These are phyloP conservation scores for Paracorniculantispora psalliotae DNA, from an alignment of 2,329 filamentous ascomycete genomes.

Conservation along the genomic window DNA sequence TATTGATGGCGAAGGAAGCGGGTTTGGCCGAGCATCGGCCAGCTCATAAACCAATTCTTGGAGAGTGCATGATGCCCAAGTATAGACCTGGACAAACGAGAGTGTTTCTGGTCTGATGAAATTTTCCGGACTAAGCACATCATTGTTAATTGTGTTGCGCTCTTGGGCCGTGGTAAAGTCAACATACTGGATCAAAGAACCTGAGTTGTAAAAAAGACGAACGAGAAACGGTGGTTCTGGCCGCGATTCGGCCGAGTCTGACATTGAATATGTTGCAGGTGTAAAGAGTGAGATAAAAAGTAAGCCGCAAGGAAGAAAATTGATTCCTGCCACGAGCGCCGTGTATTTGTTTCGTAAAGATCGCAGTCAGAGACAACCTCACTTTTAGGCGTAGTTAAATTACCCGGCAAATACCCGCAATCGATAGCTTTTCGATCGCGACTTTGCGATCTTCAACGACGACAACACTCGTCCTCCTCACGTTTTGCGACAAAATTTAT, in stretches of 20 bases:
- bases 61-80: constrained; percentile 77
- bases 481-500: not conserved
- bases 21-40: constrained; percentile 55
- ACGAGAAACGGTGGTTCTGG: constrained; percentile 76
- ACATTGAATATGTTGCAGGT: constrained; percentile 27
- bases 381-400: constrained; percentile 17
- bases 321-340: not conserved
- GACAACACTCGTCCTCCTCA: not conserved
- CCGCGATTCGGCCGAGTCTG: constrained; percentile 50
- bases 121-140: not conserved
- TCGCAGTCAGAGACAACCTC: constrained; percentile 6
- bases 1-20: constrained; percentile 68
- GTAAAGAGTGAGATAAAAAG: not conserved
- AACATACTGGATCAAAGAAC: constrained; percentile 63
- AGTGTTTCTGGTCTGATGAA: not conserved
- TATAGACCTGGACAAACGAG: constrained; percentile 55
- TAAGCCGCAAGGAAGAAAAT: not conserved
- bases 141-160: not conserved
- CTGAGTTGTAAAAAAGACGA: constrained; percentile 71
- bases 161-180: not conserved
- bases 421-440: constrained; percentile 20
- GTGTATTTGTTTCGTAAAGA: not conserved
- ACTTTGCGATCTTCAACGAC: not conserved
- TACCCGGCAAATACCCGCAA: constrained; percentile 25
- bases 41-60: constrained; percentile 76